Evolutionary conservation across 257 asterid species (phyloP).

Genomic region (Cynanchum wilfordii): DNA sequence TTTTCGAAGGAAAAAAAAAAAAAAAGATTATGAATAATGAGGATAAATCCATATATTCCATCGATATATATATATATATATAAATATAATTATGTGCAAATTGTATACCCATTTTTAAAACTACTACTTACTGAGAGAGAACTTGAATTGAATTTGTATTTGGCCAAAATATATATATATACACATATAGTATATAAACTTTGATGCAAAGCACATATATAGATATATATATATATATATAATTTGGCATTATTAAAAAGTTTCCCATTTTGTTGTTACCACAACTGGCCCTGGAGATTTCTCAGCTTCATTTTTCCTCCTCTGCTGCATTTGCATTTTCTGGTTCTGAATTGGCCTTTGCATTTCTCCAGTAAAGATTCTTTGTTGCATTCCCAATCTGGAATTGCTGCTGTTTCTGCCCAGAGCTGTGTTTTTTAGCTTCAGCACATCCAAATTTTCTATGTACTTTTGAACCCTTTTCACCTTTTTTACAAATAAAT

Average conservation of each 20-base stretch:
- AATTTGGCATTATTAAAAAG: conserved; percentile 33
- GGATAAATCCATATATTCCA: too few relatives aligned
- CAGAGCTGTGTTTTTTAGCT: conserved; percentile 46
- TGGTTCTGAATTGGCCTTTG: conserved; percentile 30
- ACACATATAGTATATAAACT: neutral
- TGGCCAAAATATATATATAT: conserved; percentile 5
- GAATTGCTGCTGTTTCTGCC: conserved; percentile 18
- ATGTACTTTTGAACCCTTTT: conserved; percentile 84
- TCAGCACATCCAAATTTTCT: conserved; percentile 70
- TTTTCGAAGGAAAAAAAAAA: too few relatives aligned
- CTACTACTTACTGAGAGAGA: too few relatives aligned
- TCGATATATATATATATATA: too few relatives aligned
- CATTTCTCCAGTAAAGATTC: conserved; percentile 21
- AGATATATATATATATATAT: too few relatives aligned
- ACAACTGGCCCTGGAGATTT: conserved; percentile 42
- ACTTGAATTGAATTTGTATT: neutral
- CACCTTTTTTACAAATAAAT: conserved; percentile 41
- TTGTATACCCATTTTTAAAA: too few relatives aligned
- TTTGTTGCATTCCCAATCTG: conserved; percentile 27
- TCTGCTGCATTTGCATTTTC: conserved; percentile 28
- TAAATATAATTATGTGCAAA: too few relatives aligned
- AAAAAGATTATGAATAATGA: too few relatives aligned
- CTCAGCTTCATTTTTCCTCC: conserved; percentile 32
- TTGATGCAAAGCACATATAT: neutral
- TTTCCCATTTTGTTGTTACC: conserved; percentile 80